Evolutionary conservation across 2,329 filamentous ascomycete species (phyloP).

Genomic region (Diaporthe sp.): DNA sequence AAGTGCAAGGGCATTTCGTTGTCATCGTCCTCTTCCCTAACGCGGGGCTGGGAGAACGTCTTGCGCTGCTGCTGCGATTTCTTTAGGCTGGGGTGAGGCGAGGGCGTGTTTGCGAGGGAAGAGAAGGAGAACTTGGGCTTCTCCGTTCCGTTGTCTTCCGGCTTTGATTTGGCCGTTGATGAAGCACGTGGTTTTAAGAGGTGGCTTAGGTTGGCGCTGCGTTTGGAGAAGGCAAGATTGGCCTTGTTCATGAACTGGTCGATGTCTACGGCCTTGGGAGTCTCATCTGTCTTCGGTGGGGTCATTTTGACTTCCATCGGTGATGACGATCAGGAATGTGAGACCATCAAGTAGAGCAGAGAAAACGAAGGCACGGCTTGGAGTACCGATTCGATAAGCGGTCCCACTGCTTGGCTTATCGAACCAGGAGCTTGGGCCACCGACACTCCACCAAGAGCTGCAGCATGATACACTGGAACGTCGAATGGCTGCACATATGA

Average conservation of each 20-base stretch:
- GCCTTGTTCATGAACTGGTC: conserved; percentile 58
- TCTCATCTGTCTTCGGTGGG: conserved; percentile 38
- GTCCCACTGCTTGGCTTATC: conserved; percentile 5
- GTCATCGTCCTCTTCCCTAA: conserved; percentile 44
- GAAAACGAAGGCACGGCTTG: background rate
- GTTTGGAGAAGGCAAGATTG: conserved; percentile 54
- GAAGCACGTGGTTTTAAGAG: conserved; percentile 36
- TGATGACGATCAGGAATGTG: background rate
- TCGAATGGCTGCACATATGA: background rate
- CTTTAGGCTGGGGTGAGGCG: conserved; percentile 7
- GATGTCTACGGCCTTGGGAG: conserved; percentile 55
- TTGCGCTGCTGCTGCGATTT: conserved; percentile 10
- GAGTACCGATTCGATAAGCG: background rate
- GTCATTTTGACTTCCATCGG: conserved; percentile 5
- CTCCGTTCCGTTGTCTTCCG: conserved; percentile 21
- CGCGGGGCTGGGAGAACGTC: conserved; percentile 28
- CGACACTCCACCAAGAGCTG: background rate
- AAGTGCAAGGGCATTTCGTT: conserved; percentile 51
- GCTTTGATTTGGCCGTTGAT: conserved; percentile 31
- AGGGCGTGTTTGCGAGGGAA: conserved; percentile 36
- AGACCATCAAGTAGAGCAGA: background rate
- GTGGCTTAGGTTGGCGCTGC: conserved; percentile 46
- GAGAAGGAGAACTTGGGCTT: conserved; percentile 41
- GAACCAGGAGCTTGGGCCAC: conserved; percentile 1
- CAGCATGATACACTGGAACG: background rate